These are phyloP conservation scores for Terfezia boudieri DNA, from an alignment of 495 filamentous ascomycete species.

Conservation along the genomic window DNA sequence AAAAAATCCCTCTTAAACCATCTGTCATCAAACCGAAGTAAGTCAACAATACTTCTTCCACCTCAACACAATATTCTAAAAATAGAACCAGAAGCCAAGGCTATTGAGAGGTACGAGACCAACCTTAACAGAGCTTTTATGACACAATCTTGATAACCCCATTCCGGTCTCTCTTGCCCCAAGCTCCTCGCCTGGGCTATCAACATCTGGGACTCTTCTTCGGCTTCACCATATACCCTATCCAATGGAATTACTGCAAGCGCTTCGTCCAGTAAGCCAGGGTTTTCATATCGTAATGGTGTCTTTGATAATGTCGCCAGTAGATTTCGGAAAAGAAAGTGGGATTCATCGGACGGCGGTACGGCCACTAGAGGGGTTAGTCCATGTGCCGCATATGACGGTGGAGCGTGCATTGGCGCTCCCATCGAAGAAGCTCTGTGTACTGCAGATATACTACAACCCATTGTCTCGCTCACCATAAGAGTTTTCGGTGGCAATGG, in stretches of 20 bases:
- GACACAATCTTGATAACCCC: conserved; percentile 97
- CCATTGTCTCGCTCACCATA: not conserved
- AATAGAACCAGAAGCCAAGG: not conserved
- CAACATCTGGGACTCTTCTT: conserved; percentile 74
- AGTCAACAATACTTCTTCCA: conserved; percentile 8
- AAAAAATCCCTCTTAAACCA: conserved; percentile 97
- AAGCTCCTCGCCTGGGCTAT: conserved; percentile 69
- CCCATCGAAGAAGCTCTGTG: not conserved
- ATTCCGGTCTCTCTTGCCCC: conserved; percentile 60
- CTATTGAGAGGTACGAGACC: not conserved
- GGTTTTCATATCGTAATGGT: conserved; percentile 89
- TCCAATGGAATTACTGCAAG: conserved; percentile 70
- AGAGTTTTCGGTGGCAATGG: not conserved
- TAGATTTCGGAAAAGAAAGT: conserved; percentile 64
- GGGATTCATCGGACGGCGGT: conserved; percentile 46
- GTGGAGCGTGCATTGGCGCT: not conserved
- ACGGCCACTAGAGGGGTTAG: conserved; percentile 32
- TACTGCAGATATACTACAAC: not conserved
- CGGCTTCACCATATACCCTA: conserved; percentile 75
- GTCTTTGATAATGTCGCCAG: conserved; percentile 61
- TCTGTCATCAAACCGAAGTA: conserved; percentile 25
- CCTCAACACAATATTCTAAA: not conserved
- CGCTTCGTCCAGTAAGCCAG: conserved; percentile 84
- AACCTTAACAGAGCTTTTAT: conserved; percentile 70
- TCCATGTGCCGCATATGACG: not conserved